Evolutionary conservation across 2,329 filamentous ascomycete species (phyloP).

Genomic region (Apiospora koreana): DNA sequence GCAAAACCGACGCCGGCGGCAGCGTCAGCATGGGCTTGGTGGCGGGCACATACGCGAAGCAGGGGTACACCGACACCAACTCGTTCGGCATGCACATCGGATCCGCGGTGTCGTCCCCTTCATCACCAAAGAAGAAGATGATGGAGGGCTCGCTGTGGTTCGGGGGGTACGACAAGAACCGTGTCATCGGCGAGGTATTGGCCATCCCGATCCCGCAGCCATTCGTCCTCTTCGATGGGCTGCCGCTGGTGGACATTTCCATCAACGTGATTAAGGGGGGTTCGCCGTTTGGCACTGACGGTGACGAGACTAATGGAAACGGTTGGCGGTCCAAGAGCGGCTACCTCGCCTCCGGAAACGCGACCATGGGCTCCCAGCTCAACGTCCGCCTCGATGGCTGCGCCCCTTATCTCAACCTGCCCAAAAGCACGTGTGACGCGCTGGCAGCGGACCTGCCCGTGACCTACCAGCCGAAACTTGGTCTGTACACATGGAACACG

Average conservation of each 20-base stretch:
- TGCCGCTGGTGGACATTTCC: constrained; percentile 36
- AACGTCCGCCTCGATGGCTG: constrained; percentile 28
- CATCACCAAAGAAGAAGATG: neutral
- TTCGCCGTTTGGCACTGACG: constrained; percentile 34
- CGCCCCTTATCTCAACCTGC: constrained; percentile 39
- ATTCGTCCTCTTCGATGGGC: constrained; percentile 12
- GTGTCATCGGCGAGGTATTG: constrained; percentile 30
- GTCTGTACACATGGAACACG: constrained; percentile 40
- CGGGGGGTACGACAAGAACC: constrained; percentile 38
- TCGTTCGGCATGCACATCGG: constrained; percentile 42
- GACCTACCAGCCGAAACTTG: constrained; percentile 29
- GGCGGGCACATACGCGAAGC: neutral
- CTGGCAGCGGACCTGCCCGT: constrained; percentile 37
- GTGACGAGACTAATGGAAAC: neutral
- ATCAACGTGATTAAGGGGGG: constrained; percentile 38
- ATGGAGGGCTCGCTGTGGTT: constrained; percentile 33
- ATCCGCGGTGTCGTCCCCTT: constrained; percentile 21
- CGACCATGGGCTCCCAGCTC: constrained; percentile 22
- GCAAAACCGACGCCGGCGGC: neutral
- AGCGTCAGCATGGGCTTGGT: neutral
- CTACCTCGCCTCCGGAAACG: constrained; percentile 24
- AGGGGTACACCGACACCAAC: constrained; percentile 30
- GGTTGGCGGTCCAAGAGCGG: constrained; percentile 20
- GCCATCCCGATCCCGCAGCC: constrained; percentile 13
- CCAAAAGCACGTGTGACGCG: constrained; percentile 38